Evolutionary conservation across 2,329 filamentous ascomycete genomes (phyloP).

Genomic region (Pyrenochaeta sp.): DNA sequence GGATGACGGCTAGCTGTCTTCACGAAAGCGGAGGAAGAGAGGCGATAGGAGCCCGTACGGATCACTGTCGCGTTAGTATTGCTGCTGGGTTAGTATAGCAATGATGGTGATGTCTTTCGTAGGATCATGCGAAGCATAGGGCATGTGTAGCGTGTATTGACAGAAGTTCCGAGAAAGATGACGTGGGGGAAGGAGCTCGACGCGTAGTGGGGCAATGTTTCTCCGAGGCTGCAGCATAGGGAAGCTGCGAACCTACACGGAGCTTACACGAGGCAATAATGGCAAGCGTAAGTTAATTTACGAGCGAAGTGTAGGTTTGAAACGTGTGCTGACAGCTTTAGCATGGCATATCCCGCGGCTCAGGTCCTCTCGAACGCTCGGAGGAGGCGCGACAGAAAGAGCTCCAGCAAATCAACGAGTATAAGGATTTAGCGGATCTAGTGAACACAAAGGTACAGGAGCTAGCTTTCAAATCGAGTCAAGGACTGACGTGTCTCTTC

Average conservation of each 20-base stretch:
- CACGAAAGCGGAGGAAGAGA: slow-evolving; percentile 6
- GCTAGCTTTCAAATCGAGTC: not conserved
- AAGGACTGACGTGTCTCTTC: not conserved
- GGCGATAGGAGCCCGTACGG: slow-evolving; percentile 15
- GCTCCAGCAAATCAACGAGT: slow-evolving; percentile 76
- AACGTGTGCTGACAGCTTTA: slow-evolving; percentile 52
- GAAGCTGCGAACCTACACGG: slow-evolving; percentile 20
- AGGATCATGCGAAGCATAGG: slow-evolving; percentile 28
- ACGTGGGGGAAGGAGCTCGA: slow-evolving; percentile 32
- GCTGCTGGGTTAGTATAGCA: slow-evolving; percentile 47
- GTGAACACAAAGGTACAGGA: slow-evolving; percentile 69
- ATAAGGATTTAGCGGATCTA: slow-evolving; percentile 73
- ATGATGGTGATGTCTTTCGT: slow-evolving; percentile 27
- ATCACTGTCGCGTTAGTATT: slow-evolving; percentile 30
- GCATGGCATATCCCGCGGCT: slow-evolving; percentile 81
- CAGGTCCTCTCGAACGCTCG: slow-evolving; percentile 64
- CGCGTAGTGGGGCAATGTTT: slow-evolving; percentile 39
- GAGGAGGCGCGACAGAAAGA: slow-evolving; percentile 77
- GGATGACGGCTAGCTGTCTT: slow-evolving; percentile 9
- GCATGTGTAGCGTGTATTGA: slow-evolving; percentile 17
- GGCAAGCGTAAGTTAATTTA: slow-evolving; percentile 51
- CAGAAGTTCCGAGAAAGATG: slow-evolving; percentile 23
- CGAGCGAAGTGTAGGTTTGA: not conserved
- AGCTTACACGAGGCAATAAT: slow-evolving; percentile 32
- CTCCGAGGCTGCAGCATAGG: slow-evolving; percentile 28